A percentile compares a stretch with the other conserved stretches of the same genome.
Conservation (phyloP, 768 basidiomycete species). For the Hericium alpestre region DNA sequence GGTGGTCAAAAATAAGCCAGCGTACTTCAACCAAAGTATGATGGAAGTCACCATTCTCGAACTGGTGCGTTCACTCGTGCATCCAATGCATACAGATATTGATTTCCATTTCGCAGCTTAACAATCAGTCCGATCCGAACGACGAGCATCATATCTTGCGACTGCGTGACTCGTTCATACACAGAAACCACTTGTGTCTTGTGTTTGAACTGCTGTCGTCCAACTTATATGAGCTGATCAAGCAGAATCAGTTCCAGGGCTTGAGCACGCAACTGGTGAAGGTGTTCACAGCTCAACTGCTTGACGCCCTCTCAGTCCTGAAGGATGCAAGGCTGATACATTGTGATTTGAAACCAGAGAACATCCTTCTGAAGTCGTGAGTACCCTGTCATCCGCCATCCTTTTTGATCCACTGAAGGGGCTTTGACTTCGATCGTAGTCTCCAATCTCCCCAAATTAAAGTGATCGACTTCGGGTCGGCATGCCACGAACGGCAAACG, state of each 20-base stretch:
- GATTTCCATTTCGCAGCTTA: constrained; percentile 45
- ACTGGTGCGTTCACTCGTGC: constrained; percentile 50
- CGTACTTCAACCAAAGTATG: constrained; percentile 99
- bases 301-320: constrained; percentile 85
- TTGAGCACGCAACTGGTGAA: constrained; percentile 94
- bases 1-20: constrained; percentile 99
- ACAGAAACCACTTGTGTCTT: constrained; percentile 91
- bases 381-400: constrained; percentile 19
- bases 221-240: constrained; percentile 98
- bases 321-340: constrained; percentile 96
- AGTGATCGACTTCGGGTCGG: constrained; percentile 98
- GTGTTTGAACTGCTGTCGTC: constrained; percentile 96
- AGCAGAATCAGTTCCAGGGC: constrained; percentile 99
- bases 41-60: constrained; percentile 99
- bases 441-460: constrained; percentile 97
- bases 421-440: constrained; percentile 27
- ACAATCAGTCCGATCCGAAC: constrained; percentile 84
- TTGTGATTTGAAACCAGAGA: constrained; percentile 98
- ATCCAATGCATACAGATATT: no score
- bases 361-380: constrained; percentile 92
- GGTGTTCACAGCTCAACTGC: constrained; percentile 91
- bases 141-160: constrained; percentile 97
- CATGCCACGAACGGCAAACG: constrained; percentile 98
- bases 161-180: constrained; percentile 91
- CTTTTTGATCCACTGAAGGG: constrained; percentile 2